These are phyloP conservation scores for Pneumocystis sp. DNA, from an alignment of 1,139 yeast species.

Conservation along the genomic window DNA sequence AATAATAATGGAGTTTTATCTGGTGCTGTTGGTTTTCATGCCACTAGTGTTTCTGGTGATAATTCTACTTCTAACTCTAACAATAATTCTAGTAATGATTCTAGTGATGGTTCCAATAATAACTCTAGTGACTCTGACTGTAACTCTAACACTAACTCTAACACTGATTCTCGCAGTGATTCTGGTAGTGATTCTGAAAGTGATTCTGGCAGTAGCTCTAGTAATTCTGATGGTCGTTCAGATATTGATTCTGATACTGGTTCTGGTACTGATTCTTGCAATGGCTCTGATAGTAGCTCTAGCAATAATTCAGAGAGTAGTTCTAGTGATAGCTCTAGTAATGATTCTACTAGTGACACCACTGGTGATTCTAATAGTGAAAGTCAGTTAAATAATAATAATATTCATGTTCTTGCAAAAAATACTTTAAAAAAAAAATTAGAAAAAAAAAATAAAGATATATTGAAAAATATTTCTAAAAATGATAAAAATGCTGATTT, in stretches of 20 bases:
- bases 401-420: background rate
- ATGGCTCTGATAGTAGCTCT: background rate
- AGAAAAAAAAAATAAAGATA: conserved; percentile 13
- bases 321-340: background rate
- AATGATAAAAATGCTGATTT: too few relatives aligned
- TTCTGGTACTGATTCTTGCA: background rate
- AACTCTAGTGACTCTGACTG: background rate
- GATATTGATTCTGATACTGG: background rate
- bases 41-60: background rate
- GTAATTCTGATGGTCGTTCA: background rate
- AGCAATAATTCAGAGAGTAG: background rate
- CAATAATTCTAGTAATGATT: background rate
- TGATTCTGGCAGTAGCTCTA: background rate
- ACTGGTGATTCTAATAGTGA: background rate
- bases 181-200: background rate
- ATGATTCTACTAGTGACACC: background rate
- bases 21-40: background rate
- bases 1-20: background rate
- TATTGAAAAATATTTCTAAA: conserved; percentile 15
- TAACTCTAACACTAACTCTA: background rate
- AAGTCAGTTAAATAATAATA: background rate
- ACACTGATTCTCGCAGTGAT: background rate
- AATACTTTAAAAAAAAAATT: background rate
- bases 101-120: background rate
- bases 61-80: background rate